Evolutionary conservation across 2,329 filamentous ascomycete species (phyloP), one percentile per base, ranked within the genome.

Genomic region (Talaromyces pinophilus): DNA sequence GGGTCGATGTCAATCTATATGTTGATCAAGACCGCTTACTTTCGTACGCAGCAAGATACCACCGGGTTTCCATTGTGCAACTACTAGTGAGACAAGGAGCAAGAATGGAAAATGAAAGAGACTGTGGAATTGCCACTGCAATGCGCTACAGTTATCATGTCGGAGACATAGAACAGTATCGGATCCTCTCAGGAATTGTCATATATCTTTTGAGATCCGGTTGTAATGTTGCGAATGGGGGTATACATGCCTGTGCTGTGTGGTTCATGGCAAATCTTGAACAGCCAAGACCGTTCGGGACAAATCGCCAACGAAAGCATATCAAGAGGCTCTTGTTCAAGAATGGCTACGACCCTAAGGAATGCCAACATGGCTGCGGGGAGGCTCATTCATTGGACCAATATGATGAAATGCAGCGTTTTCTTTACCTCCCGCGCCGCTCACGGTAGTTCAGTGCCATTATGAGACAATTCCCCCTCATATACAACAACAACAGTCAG

Each of bases 81-180:
- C 25, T 63, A n/a, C 30, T 63, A n/a, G 62, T 63, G 62, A 63
- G 46, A 25, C 5, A 63, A 19, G 62, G 62, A 11, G 62, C 38
- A 17, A 63, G 11, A 35, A 63, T 57, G 62, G 62, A 63, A n/a
- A 57, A 46, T 7, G 62, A 57, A 13, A 63, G 6, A 5, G 62
- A 63, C 38, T 33, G 19, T n/a, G 62, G 62, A 10, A 50, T 63
- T 5, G 57, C 33, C 7, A 5, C 22, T 13, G 8, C 52, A 5
- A 57, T 38, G 52, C 25, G 17, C 15, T 2, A 2, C 1, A n/a
- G 15, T 42, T 15, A 13, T 13, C 11, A 38, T 4, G 3, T 38
- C 11, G 35, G 7, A 10, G 11, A 11, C 8, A 38, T 10, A 38
- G 11, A 38, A 42, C 40, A 42, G 4, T 3, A 2, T 42, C 40